Evolutionary conservation across 2,329 filamentous ascomycete species (phyloP), one percentile per base, ranked within the genome.

Genomic region (Scortechinia acanthostroma): DNA sequence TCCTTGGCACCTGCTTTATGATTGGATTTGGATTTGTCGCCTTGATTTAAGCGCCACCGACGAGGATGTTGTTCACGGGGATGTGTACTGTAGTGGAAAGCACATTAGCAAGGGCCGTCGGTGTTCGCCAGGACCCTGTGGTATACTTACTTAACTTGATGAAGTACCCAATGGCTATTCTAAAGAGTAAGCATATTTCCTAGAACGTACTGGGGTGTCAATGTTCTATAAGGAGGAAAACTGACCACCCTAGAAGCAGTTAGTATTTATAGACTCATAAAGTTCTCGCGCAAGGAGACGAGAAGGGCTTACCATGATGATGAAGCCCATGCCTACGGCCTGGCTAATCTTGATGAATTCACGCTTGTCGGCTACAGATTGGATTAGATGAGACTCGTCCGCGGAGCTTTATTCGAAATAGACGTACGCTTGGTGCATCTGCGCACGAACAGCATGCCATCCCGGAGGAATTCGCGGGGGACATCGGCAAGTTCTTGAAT

Each of bases 301-400:
- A 33, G 15, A 6, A 15, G 15, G 21, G 16, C 22, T 44, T 49
- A 46, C 52, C 75, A 79, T 79, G 49, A 79, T 73, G 45, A 79
- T 58, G 60, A 79, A 79, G 2, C 75, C 75, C 57, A 77, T 73
- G 51, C 74, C 75, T 44, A 78, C 74, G 45, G 74, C 75, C 62
- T 79, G 75, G 51, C 70, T 73, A 58, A 79, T 78, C 60, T 77
- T 77, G 55, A 78, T 67, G 58, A 79, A 78, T 59, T 79, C 74
- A 53, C 73, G 68, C 59, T 71, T 71, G 60, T 78, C 74, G 56
- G 75, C 74, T 77, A 47, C 60, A 48, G 60, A 56, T 28, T 22
- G 28, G 10, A 22, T 43, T 17, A 48, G 33, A 19, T 21, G 19
- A 17, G 42, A 42, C 28, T 33, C 35, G 37, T 22, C 44, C 47